phyloP scores from a whole-genome alignment of 148 eudicot genomes.

The Chenopodium berlandieri region DNA sequence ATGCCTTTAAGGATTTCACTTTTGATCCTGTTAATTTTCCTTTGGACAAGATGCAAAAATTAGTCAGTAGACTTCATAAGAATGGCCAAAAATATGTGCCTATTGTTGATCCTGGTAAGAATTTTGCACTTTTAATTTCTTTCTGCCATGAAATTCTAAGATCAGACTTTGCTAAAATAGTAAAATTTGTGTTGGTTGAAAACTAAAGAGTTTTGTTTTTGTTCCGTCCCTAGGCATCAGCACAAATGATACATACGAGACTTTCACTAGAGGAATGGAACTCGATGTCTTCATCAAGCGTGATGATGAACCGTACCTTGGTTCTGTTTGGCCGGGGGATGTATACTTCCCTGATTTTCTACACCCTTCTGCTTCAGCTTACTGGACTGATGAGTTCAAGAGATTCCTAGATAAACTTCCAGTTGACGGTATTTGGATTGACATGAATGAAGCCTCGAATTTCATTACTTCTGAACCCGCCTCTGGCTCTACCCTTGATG shows the following conservation, averaged over 20 bases:
- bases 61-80: constrained; percentile 55
- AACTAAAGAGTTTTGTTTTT: too few species aligned
- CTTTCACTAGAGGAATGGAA: constrained; percentile 64
- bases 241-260: constrained; percentile 53
- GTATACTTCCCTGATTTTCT: constrained; percentile 83
- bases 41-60: constrained; percentile 46
- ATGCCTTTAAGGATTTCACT: constrained; percentile 44
- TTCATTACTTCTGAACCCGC: constrained; percentile 46
- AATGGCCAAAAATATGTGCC: constrained; percentile 70
- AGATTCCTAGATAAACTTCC: constrained; percentile 50
- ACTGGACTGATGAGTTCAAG: constrained; percentile 63
- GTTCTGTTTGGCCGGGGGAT: constrained; percentile 82
- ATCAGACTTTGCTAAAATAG: too few species aligned
- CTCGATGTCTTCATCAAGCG: constrained; percentile 64
- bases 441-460: constrained; percentile 92
- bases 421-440: constrained; percentile 85
- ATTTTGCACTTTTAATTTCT: neutral
- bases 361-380: constrained; percentile 44
- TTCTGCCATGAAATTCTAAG: too few species aligned
- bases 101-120: constrained; percentile 83
- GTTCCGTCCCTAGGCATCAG: constrained; percentile 50
- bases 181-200: too few species aligned
- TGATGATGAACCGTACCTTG: constrained; percentile 56
- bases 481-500: constrained; percentile 55
- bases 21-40: constrained; percentile 62